phyloP scores from a whole-genome alignment of 306 rosid species.

The Quercus alba region DNA sequence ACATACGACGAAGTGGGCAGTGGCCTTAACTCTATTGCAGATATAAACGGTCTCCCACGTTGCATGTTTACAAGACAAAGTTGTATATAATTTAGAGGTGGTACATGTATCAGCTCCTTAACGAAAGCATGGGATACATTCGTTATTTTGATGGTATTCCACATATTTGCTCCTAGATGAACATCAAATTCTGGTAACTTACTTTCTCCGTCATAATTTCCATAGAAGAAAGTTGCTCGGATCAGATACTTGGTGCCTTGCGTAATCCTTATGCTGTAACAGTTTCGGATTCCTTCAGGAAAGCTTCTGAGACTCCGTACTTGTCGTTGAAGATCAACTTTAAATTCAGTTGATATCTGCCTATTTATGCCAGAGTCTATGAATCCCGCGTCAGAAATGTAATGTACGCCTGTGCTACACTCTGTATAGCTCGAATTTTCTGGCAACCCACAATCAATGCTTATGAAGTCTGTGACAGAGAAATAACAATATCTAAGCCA shows the following conservation, averaged over 20 bases:
- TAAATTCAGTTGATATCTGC: constrained; percentile 1
- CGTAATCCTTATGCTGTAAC: constrained; percentile 40
- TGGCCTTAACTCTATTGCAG: constrained; percentile 44
- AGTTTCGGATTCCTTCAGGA: constrained; percentile 53
- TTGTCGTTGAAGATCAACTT: constrained; percentile 13
- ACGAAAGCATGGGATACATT: background rate
- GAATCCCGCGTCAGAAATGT: constrained; percentile 46
- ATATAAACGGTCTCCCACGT: constrained; percentile 41
- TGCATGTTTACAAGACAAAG: constrained; percentile 47
- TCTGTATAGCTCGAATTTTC: constrained; percentile 22
- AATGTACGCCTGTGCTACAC: constrained; percentile 18
- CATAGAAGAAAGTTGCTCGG: constrained; percentile 36
- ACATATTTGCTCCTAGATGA: constrained; percentile 35
- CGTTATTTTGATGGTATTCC: constrained; percentile 29
- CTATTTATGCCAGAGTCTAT: constrained; percentile 28
- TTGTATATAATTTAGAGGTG: constrained; percentile 19
- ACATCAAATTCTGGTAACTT: constrained; percentile 40
- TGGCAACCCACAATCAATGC: constrained; percentile 52
- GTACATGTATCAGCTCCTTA: constrained; percentile 38
- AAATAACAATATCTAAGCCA: background rate
- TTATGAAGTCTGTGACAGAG: constrained; percentile 44
- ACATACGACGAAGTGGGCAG: constrained; percentile 17
- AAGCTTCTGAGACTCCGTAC: constrained; percentile 36
- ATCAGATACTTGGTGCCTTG: constrained; percentile 34
- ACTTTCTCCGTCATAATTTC: constrained; percentile 39